Evolutionary conservation across 345 rosid genomes (phyloP), one percentile per base, ranked within the genome.

Genomic region (Rubroshorea leprosula): DNA sequence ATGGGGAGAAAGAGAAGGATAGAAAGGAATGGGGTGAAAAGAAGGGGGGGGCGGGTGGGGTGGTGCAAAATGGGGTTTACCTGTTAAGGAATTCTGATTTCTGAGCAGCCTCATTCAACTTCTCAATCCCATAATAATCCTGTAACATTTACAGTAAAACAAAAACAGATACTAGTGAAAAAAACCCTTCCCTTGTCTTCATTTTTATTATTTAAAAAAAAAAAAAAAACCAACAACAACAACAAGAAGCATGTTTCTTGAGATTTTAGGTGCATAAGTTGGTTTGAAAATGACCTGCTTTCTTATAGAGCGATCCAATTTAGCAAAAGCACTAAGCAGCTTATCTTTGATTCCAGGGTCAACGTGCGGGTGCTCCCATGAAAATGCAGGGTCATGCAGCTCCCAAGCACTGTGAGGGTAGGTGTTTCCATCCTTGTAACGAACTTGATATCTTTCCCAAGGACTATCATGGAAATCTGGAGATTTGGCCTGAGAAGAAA

Each of bases 361-460:
- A 18, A 89, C 76, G 48, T 53, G 78, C 47, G 95, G 80, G 55
- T 74, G 86, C 64, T 77, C 85, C 83, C 84, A 78, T 39, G 66
- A 57, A 56, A 68, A 41, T 31, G 71, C 74, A 51, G 77, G 84
- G 68, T 89, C 96, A 52, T 79, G 83, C 77, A 93, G 81, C 76
- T 93, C 97, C 99, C 99, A 93, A 45, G 97, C 90, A 72, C 96
- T 85, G 75, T 93, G 97, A 5, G 24, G 70, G 55, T 67, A 78
- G n/a, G 57, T 62, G 52, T 81, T 76, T 23, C 80, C 93, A 58
- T 71, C 74, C 67, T 64, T 72, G 57, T 93, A 93, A 46, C 27
- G 69, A 20, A 93, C 66, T 7, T 31, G 53, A 66, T 77, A 93
- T 60, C 82, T 83, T 67, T 93, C 99, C 99, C 99, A 93, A 46